phyloP scores from a whole-genome alignment of 2,329 filamentous ascomycete genomes.

The Colletotrichum orchidophilum region DNA sequence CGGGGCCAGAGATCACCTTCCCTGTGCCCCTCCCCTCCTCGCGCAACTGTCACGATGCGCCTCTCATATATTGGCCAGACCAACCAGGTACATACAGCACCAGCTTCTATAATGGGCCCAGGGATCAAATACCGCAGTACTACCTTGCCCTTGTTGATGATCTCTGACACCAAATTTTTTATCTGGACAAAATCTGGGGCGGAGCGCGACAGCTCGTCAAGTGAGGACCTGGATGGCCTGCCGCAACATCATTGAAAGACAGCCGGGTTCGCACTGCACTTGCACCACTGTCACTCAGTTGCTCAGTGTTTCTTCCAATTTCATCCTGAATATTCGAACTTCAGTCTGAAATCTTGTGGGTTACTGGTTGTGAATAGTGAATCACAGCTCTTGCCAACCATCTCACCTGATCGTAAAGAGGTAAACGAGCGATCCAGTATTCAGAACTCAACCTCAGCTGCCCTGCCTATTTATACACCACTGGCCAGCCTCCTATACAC shows the following conservation, averaged over 20 bases:
- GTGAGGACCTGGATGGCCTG: constrained; percentile 30
- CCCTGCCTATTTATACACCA: not conserved
- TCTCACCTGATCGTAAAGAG: not conserved
- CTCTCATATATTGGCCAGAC: not conserved
- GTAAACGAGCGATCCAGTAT: too few relatives aligned
- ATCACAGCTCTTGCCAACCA: not conserved
- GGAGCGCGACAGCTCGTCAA: constrained; percentile 13
- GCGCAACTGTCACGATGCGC: not conserved
- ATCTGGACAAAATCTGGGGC: constrained; percentile 22
- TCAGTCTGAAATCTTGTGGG: not conserved
- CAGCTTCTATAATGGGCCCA: not conserved
- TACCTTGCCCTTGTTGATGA: not conserved
- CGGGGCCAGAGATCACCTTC: not conserved
- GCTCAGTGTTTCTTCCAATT: not conserved
- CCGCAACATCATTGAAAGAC: constrained; percentile 28
- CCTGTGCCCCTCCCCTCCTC: not conserved
- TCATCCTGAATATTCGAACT: not conserved
- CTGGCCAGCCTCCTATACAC: not conserved
- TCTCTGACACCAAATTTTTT: constrained; percentile 11
- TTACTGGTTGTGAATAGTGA: not conserved
- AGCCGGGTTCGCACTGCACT: constrained; percentile 13
- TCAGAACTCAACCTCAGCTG: not conserved
- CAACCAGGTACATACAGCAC: not conserved
- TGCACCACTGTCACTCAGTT: not conserved
- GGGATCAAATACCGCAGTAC: not conserved